These are phyloP conservation scores for Talaromyces verruculosus DNA, from an alignment of 2,329 filamentous ascomycete genomes.

Conservation along the genomic window DNA sequence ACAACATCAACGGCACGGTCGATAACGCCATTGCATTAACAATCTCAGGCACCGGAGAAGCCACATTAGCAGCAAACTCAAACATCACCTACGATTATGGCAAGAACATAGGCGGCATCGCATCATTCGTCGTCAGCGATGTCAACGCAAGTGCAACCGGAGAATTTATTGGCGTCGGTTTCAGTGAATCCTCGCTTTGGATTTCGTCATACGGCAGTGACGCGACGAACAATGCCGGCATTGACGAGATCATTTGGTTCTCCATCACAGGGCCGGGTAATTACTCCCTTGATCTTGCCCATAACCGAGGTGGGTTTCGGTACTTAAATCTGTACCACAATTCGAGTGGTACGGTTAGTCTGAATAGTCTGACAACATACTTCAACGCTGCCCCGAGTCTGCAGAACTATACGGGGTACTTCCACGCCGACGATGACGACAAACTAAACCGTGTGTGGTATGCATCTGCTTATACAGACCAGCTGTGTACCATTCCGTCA, in stretches of 20 bases:
- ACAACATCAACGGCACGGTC: not conserved
- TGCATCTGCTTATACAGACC: slow-evolving; percentile 52
- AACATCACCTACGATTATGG: not conserved
- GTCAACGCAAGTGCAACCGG: not conserved
- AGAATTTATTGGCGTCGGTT: slow-evolving; percentile 39
- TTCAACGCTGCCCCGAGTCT: not conserved
- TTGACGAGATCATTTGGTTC: slow-evolving; percentile 34
- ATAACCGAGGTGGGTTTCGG: not conserved
- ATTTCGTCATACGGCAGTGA: slow-evolving; percentile 50
- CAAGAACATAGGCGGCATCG: not conserved
- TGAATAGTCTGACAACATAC: not conserved
- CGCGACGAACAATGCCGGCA: slow-evolving; percentile 48
- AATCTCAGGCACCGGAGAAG: not conserved
- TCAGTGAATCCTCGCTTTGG: slow-evolving; percentile 48
- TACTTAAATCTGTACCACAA: not conserved
- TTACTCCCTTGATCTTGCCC: not conserved
- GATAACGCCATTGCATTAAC: not conserved
- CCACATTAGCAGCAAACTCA: not conserved
- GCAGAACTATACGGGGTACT: not conserved
- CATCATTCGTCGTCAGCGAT: not conserved
- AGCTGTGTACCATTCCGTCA: slow-evolving; percentile 36
- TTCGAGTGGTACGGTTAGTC: not conserved
- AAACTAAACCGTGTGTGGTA: slow-evolving; percentile 59
- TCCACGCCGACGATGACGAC: slow-evolving; percentile 26
- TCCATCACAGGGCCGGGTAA: not conserved